Evolutionary conservation across 441 rosid species (phyloP), one percentile per base, ranked within the genome.

Genomic region (Brassica hybrid): DNA sequence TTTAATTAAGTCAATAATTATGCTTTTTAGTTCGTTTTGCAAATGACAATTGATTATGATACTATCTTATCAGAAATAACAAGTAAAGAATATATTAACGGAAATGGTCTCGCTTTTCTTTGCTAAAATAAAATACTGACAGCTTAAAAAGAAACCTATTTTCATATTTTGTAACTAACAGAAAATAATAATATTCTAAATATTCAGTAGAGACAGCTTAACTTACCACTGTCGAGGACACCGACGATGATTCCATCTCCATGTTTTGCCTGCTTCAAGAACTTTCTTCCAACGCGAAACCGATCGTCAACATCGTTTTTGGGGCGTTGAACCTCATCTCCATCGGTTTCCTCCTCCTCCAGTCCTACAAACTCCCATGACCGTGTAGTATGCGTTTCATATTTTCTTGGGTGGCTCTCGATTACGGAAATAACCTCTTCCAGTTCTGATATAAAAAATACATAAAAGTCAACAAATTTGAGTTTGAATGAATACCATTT

Each of bases 291-390:
- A 5, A 71, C 75, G 11, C 79, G 71, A 69, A 74, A 79, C n/a
- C 82, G 69, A 57, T 81, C 87, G 18, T 78, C 78, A 3, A 36
- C 78, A 57, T 58, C 78, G 64, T 71, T 2, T 50, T 18, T 65
- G 54, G 14, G 19, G 50, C 59, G 43, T 21, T 19, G 34, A 45
- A 30, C 67, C 14, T 65, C 30, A 10, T 17, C 76, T 11, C 38
- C 77, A n/a, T 76, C 76, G 0, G 45, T 41, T 52, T 80, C 83
- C 14, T 80, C 84, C 48, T 80, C 89, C 38, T 89, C 80, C 65
- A 94, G 67, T 21, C 97, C 98, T 59, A 83, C 81, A 73, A 94
- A 91, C 71, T 87, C 86, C 98, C 98, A 94, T 52, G 97, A 94
- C 75, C 98, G 76, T 71, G 97, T 94, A 0, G 97, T 94, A 14